Base-by-base conservation (phyloP, 1,284 basidiomycete genomes). In the Leccinum griseonigrum region DNA sequence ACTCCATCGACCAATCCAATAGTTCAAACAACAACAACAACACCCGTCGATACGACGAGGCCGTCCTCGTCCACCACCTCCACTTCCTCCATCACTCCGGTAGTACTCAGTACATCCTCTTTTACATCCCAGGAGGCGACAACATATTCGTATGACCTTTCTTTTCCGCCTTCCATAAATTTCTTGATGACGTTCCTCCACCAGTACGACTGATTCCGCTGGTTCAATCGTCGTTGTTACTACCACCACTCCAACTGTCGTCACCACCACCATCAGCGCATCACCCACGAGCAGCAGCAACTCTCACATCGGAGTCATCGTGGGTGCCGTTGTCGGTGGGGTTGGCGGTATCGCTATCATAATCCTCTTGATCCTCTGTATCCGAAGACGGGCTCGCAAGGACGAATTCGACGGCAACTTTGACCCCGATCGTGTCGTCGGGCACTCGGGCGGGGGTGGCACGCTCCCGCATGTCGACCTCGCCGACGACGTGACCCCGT, bases 321-420 rank as follows among this genome's bases (percentile, higher is more conserved):
- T 73, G 6, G 71, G 71, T n/a, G 64, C 66, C 1, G 68, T 72
- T 40, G 74, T 73, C 13, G 72, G 73, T 43, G 72, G 73, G 7
- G 63, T 73, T 1, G 61, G 46, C 4, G 67, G 60, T 3, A 18
- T 74, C 48, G 16, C 28, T 14, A 0, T 73, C 1, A 1, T 75
- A 7, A 61, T 16, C 16, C 26, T 73, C 43, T 22, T 75, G 6
- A 1, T 71, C 52, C 63, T 72, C 51, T 73, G 71, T 28, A 58
- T 75, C 28, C 68, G 72, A 8, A 61, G 31, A 53, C 62, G 69
- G 1, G 54, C 18, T 8, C 64, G 60, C 53, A 64, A 57, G 18
- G 64, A 75, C 29, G 81, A 83, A 34, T 83, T 83, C 59, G 81
- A 83, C 59, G 82, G 81, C 54, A 76, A 82, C 73, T 83, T 83